phyloP scores from a whole-genome alignment of 176 grass and related monocot genomes.

The Pharus latifolius region DNA sequence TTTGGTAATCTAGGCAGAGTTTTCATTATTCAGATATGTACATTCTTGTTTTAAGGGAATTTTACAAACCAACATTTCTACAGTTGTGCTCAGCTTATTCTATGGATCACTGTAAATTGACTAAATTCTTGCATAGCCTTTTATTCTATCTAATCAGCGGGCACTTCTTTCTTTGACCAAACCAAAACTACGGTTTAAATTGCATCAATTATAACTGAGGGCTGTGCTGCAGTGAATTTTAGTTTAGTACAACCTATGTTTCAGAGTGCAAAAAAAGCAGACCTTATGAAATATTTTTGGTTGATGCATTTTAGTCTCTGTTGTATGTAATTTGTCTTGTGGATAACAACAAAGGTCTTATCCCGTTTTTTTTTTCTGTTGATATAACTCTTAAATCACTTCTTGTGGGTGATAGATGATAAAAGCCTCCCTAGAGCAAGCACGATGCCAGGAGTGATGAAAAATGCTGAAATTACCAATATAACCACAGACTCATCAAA shows the following conservation, averaged over 20 bases:
- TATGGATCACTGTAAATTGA: too few relatives aligned
- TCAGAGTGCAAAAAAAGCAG: too few relatives aligned
- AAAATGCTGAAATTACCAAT: slow-evolving; percentile 38
- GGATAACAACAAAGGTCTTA: neutral
- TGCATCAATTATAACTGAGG: neutral
- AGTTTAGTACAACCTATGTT: neutral
- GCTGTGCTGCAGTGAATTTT: neutral
- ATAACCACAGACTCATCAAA: slow-evolving; percentile 30
- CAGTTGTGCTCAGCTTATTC: neutral
- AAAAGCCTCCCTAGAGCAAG: slow-evolving; percentile 45
- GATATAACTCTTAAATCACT: neutral
- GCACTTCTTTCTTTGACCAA: too few relatives aligned
- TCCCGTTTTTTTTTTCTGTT: neutral
- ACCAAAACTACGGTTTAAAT: neutral
- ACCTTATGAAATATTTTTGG: neutral
- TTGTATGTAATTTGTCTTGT: neutral
- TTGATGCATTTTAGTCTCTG: neutral
- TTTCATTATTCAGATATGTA: too few relatives aligned
- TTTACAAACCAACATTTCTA: neutral
- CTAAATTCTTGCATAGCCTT: too few relatives aligned
- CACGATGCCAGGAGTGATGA: slow-evolving; percentile 46
- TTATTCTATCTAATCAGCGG: too few relatives aligned
- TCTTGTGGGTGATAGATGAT: slow-evolving; percentile 24
- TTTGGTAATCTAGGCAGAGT: too few relatives aligned
- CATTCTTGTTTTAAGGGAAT: too few relatives aligned